Base-by-base conservation (phyloP, 164 flowering plant species). In the Tinospora cordifolia region DNA sequence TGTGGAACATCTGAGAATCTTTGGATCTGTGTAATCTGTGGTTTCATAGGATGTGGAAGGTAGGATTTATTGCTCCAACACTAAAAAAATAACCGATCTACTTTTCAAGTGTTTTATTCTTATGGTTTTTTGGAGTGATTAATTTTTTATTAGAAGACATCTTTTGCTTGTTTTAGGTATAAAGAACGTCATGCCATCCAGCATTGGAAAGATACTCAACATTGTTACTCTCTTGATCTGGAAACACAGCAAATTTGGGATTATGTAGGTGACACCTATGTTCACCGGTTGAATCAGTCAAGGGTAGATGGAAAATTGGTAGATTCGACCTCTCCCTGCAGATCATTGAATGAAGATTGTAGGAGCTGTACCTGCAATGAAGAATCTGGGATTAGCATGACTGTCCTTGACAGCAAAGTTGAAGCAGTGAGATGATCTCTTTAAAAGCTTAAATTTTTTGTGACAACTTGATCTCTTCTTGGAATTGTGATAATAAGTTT, bases 21-120 rank as follows among this genome's bases (percentile, higher is more conserved):
- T 47, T 94, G 97, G 95, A 84, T 87, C 60, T 93, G 98, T 66
- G 64, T 93, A 70, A 90, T 94, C n/a, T 94, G 97, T 83, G 98
- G 96, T 70, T 94, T 91, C 83, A 83, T 90, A 25, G 97, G 95
- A 44, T 91, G 71, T 57, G 71, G 71, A 58, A 69, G 71, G 71
- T 69, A n/a, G 25, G 46, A 8, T 30, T 21, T 26, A 5, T n/a
- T 19, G 6, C 41, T 36, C 15, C 27, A 30, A 26, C 22, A 13
- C 10, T 51, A 17, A 2, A 22, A 51, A 51, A 41, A 25, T 62
- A 17, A 15, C 13, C n/a, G 6, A 54, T 39, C 38, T 65, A 25
- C 51, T n/a, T 72, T 54, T 24, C 17, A 21, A 17, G 38, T 3
- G 8, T 21, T 9, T 65, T 17, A 10, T 46, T 67, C 38, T 24